These are phyloP conservation scores for Panaeolus papilionaceus DNA, from an alignment of 768 basidiomycete genomes.

Conservation along the genomic window DNA sequence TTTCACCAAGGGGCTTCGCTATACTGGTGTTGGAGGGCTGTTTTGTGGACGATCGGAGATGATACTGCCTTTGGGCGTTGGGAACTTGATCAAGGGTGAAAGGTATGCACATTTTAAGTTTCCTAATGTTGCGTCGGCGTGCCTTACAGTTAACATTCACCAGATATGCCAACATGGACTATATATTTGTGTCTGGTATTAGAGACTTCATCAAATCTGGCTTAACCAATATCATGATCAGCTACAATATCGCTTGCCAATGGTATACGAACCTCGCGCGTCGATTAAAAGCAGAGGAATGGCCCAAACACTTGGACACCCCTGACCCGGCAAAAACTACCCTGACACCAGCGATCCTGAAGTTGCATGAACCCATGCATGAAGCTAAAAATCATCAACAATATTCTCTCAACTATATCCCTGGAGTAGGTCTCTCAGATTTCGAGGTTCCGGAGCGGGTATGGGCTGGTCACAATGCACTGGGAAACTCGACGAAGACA, in stretches of 20 bases:
- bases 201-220: neutral
- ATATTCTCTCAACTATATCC: conserved; percentile 16
- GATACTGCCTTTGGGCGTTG: conserved; percentile 6
- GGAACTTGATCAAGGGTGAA: conserved; percentile 16
- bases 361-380: conserved; percentile 17
- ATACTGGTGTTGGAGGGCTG: conserved; percentile 13
- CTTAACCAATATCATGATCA: conserved; percentile 36
- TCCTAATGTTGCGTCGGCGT: neutral
- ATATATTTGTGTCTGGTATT: conserved; percentile 9
- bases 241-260: conserved; percentile 22
- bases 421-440: conserved; percentile 1
- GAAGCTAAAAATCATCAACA: conserved; percentile 7
- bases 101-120: conserved; percentile 2
- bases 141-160: neutral
- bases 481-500: conserved; percentile 7
- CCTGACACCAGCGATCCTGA: conserved; percentile 15
- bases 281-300: conserved; percentile 19
- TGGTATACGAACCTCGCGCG: conserved; percentile 30
- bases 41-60: conserved; percentile 18
- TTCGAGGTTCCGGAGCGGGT: neutral
- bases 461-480: neutral
- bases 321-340: neutral
- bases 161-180: conserved; percentile 20
- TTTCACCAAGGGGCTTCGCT: conserved; percentile 15
- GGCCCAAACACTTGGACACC: neutral